Evolutionary conservation across 305 asterid species (phyloP).

Genomic region (Withania somnifera): DNA sequence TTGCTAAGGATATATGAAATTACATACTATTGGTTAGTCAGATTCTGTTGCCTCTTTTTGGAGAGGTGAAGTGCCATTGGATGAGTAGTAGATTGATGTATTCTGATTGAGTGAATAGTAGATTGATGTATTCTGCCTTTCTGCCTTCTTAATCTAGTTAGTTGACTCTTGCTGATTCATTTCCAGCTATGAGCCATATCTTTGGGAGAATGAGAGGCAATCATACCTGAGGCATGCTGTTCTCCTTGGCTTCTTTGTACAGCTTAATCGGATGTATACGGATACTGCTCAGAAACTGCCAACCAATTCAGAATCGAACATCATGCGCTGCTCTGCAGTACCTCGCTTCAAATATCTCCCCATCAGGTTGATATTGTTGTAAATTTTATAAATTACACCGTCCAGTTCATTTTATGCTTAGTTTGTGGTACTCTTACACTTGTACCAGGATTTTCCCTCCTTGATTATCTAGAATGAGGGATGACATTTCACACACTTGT

Average conservation of each 20-base stretch:
- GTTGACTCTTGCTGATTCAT: constrained; percentile 10
- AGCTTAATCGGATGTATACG: constrained; percentile 69
- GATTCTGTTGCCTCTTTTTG: not conserved
- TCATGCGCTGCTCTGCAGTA: constrained; percentile 88
- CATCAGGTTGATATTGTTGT: constrained; percentile 54
- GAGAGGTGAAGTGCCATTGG: not conserved
- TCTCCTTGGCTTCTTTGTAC: constrained; percentile 93
- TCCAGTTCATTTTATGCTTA: not conserved
- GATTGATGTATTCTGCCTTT: not conserved
- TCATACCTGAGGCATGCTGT: constrained; percentile 89
- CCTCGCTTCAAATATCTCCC: constrained; percentile 99
- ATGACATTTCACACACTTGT: not conserved
- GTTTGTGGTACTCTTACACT: not conserved
- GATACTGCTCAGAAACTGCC: constrained; percentile 68
- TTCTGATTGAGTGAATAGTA: not conserved
- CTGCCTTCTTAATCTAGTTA: not conserved
- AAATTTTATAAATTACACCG: constrained; percentile 1
- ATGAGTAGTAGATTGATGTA: not conserved
- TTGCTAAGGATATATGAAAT: not conserved
- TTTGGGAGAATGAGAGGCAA: constrained; percentile 92
- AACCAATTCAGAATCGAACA: constrained; percentile 85
- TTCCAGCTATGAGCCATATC: constrained; percentile 87
- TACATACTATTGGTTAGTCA: not conserved
- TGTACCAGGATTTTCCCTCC: not conserved
- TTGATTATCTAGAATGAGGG: not conserved